Evolutionary conservation across 495 filamentous ascomycete species (phyloP).

Genomic region (Penicillium cosmopolitanum): DNA sequence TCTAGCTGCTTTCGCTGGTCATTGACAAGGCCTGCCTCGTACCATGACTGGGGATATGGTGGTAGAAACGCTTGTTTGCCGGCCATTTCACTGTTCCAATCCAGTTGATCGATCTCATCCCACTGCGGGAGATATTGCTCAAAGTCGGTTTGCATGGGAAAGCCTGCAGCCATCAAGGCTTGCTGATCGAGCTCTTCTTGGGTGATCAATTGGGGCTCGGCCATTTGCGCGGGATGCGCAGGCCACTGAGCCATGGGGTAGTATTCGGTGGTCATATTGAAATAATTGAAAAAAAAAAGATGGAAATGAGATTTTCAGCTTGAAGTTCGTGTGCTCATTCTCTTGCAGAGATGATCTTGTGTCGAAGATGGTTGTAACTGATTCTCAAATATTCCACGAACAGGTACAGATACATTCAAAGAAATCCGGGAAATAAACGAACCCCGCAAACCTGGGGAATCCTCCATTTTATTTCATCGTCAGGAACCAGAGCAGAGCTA

Average conservation of each 20-base stretch:
- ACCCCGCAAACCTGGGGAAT: constrained; percentile 27
- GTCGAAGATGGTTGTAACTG: no score
- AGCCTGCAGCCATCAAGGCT: neutral
- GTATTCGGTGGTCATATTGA: neutral
- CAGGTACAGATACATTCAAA: no score
- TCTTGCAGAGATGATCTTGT: no score
- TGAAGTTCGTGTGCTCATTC: no score
- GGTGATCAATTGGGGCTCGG: constrained; percentile 7
- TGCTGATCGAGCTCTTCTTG: constrained; percentile 6
- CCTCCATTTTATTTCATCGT: constrained; percentile 2
- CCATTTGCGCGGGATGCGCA: neutral
- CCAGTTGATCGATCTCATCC: neutral
- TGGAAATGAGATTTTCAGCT: constrained; percentile 2
- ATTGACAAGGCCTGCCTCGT: constrained; percentile 19
- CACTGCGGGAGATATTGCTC: neutral
- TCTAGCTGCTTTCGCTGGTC: constrained; percentile 3
- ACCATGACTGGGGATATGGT: constrained; percentile 19
- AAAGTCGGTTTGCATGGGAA: neutral
- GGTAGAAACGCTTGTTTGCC: constrained; percentile 5
- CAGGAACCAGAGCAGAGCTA: neutral
- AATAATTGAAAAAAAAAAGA: neutral
- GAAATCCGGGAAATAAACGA: neutral
- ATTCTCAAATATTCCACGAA: no score
- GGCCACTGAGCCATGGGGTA: constrained; percentile 6
- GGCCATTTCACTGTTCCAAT: constrained; percentile 11